Base-by-base conservation (phyloP, 2,329 filamentous ascomycete genomes). In the Apiospora saccharicola region DNA sequence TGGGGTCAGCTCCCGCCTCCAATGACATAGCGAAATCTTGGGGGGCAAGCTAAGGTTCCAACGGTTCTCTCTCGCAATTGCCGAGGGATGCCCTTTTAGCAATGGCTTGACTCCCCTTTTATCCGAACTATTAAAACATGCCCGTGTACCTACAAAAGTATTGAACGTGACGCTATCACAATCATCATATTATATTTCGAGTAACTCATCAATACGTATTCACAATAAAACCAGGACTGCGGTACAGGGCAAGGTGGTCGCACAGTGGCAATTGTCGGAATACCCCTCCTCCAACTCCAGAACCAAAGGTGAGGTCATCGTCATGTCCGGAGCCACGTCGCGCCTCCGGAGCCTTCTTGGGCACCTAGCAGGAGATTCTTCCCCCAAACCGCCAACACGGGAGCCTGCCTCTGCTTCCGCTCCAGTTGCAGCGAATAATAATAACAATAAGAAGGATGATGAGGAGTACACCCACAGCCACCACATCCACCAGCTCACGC, bases 401-500 rank as follows among this genome's bases (percentile, higher is more conserved):
- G 80, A 19, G 2, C 19, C 67, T 34, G 41, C 34, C 5, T 5
- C 44, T 22, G 44, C 46, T n/a, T 8, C 22, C 4, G 16, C 16
- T 12, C 8, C 26, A 10, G 16, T 6, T 12, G 3, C 26, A 10
- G 26, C 30, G 30, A 2, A 4, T 70, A 30, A n/a, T n/a, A n/a
- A n/a, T n/a, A n/a, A n/a, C n/a, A n/a, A n/a, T n/a, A n/a, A n/a
- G n/a, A n/a, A 57, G 4, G 2, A 41, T 6, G 7, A 34, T 19
- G 84, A 75, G 80, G 84, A 75, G 80, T 85, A 78, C 80, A 82
- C 76, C 72, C 83, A 85, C 73, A 86, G 85, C 75, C 82, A 86
- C 78, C 90, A 94, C 81, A 88, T 93, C 78, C 93, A 96, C 82
- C 90, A 92, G 22, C 90, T 98, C 43, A 95, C 94, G 1, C 96